Base-by-base conservation (phyloP, 192 early-diverging fungal species). In the Coemansia sp. region DNA sequence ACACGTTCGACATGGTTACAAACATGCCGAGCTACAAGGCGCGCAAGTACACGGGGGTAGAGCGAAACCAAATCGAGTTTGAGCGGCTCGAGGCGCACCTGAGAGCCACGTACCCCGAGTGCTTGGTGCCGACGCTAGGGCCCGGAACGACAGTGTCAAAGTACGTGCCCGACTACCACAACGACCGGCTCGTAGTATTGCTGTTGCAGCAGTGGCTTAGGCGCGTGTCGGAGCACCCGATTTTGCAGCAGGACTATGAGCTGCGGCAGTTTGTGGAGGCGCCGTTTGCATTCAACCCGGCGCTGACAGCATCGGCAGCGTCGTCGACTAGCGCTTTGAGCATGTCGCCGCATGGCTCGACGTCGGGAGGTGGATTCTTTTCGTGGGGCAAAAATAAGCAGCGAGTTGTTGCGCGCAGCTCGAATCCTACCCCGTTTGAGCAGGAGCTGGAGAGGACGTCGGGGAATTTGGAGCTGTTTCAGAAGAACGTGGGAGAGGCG, bases 231-330 rank as follows among this genome's bases (percentile, higher is more conserved):
- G 60, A 37, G 36, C 84, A 85, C 27, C 76, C 76, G 32, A 74
- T 85, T 36, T 36, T 85, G 40, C 70, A 69, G 36, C 79, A 76
- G 60, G 84, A 85, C 74, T 85, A 85, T 39, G 84, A 85, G 75
- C 67, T 85, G 60, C 73, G 84, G 8, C 76, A 82, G 71, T 85
- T 85, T 73, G 78, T 85, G 8, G 84, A 85, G 58, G 72, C 84
- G 54, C 79, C 79, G 25, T 85, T 85, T 82, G 75, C 73, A 4
- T 79, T 79, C 62, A 84, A 74, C 43, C 77, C 76, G 8, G 70
- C 81, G 14, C 65, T 84, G 25, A 53, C 69, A 6, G 41, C 72
- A 6, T 57, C 72, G 17, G 19, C 63, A 20, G 11, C 56, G 29
- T 40, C 70, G 12, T 57, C 59, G 31, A 64, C 62, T 24, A 53